Evolutionary conservation across 176 grass and related monocot genomes (phyloP), one percentile per base, ranked within the genome.

Genomic region (Hyparrhenia diplandra): DNA sequence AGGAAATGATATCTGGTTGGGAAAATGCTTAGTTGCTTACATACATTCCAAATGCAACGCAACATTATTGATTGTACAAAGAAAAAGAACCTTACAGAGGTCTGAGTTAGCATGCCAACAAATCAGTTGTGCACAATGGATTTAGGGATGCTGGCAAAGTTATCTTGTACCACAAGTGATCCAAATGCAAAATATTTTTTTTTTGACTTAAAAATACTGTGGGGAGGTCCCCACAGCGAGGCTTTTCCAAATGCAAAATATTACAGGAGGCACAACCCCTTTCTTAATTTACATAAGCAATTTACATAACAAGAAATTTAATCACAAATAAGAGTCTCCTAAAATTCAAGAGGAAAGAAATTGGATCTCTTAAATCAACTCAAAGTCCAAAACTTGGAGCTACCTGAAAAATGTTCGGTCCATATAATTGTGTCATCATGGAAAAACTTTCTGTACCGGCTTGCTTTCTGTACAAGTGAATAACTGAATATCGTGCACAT

Each of bases 261-360:
- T 70, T 70, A 69, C 40, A 16, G 13, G 39, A 82, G 34, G 63
- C 40, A 71, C 6, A 41, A 32, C 71, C 10, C 5, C 34, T 46
- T 36, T n/a, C 14, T 45, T 43, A 10, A 20, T 23, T 46, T 28
- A 47, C 14, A 47, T 2, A 17, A 47, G 2, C 45, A 47, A 70
- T 67, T 69, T 30, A 63, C 10, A 57, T 28, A 57, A 75, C 2
- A 36, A 8, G 27, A 18, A 83, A 30, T 21, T 55, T 11, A 43
- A 37, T 36, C 24, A 2, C 46, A 59, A 36, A 59, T 46, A 13
- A 36, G 46, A 62, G n/a, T 68, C 37, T 64, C 57, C 46, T 13
- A 46, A 62, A 69, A 72, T 57, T 71, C 67, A 69, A 83, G 68
- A 24, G 59, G 23, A 52, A 62, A 55, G 41, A 42, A 57, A 82